phyloP scores from a whole-genome alignment of 2,329 filamentous ascomycete species.

The Didymella pomorum region DNA sequence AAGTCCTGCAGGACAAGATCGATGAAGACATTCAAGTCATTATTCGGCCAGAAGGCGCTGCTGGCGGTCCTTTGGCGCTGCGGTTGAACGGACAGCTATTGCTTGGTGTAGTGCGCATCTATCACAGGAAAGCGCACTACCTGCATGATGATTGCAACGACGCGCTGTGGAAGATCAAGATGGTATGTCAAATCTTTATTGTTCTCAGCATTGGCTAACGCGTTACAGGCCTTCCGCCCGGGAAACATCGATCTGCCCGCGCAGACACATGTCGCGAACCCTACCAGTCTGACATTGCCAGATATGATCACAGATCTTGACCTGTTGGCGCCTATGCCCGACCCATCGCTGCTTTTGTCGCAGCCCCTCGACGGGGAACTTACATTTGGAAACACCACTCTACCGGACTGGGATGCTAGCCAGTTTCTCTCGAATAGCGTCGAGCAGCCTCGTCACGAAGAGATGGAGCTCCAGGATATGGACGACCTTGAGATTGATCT shows the following conservation, averaged over 20 bases:
- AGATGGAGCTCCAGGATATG: conserved; percentile 58
- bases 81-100: conserved; percentile 93
- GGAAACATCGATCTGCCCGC: conserved; percentile 96
- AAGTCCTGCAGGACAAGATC: conserved; percentile 93
- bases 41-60: conserved; percentile 70
- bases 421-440: conserved; percentile 79
- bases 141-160: conserved; percentile 97
- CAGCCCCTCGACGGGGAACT: conserved; percentile 64
- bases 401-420: conserved; percentile 69
- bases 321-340: conserved; percentile 77
- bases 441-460: conserved; percentile 60
- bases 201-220: conserved; percentile 23
- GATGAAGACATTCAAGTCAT: conserved; percentile 95
- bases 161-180: conserved; percentile 96
- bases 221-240: conserved; percentile 79
- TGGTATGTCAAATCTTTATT: conserved; percentile 65
- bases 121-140: conserved; percentile 96
- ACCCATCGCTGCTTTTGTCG: conserved; percentile 83
- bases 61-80: conserved; percentile 90
- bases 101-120: conserved; percentile 95
- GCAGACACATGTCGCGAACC: conserved; percentile 76
- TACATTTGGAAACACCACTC: conserved; percentile 52
- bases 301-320: conserved; percentile 95
- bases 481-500: conserved; percentile 71
- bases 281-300: conserved; percentile 85